Evolutionary conservation across 148 eudicot genomes (phyloP), one percentile per base, ranked within the genome.

Genomic region (Nyssa sinensis): DNA sequence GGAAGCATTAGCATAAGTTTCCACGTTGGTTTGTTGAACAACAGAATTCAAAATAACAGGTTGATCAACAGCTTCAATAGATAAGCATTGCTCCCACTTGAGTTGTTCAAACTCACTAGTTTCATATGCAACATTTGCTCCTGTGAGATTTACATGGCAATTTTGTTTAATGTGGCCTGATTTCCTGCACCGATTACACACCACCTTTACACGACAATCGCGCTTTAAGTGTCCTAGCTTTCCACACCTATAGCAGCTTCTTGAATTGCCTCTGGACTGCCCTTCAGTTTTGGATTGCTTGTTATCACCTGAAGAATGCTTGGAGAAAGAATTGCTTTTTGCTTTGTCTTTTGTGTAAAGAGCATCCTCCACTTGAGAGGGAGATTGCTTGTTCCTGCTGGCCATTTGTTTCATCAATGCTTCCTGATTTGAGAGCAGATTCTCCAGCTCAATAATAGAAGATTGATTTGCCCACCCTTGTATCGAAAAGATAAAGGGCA

Each of bases 401-500:
- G 61, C 10, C 77, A 74, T 74, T 63, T 74, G 69, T 21, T 64
- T 74, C 1, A 66, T 29, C 58, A 74, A 74, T 13, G 34, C 35
- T 44, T 74, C 77, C 7, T 74, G 61, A 30, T 69, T 69, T 8
- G 60, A 24, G 17, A 41, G 31, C 72, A 30, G 44, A 69, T 44
- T 69, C 59, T 69, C 62, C 55, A 74, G 27, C 47, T 74, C 72
- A 2, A 39, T 27, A 5, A 69, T 49, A 2, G 69, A 63, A 13
- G 77, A 70, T 25, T 74, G 61, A 29, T 14, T 64, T 5, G 70
- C 37, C 70, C 78, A 75, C 14, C 64, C 78, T 57, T 75, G 71
- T 5, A 55, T 28, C 1, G 75, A 72, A 8, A 67, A 60, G 10
- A 72, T 62, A 33, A 71, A 71, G 7, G 44, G 65, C 59, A 51